Conservation (phyloP, 306 rosid genomes). For the Crotalaria pallida region DNA sequence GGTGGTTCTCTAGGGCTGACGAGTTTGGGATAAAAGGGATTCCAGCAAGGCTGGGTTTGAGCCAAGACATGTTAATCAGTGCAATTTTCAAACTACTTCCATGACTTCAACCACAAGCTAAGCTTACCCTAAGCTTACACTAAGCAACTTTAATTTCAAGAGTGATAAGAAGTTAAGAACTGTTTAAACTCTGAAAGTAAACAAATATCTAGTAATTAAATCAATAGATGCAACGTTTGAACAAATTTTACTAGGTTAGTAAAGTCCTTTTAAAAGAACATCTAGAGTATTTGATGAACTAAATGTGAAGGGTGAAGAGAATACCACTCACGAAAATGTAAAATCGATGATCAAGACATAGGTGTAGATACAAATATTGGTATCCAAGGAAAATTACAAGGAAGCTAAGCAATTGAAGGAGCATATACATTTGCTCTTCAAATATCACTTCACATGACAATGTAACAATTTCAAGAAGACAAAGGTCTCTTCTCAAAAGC, state of each 20-base stretch:
- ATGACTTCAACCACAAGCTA: no score
- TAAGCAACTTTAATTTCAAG: no score
- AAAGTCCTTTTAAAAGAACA: background rate
- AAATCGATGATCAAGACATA: constrained; percentile 35
- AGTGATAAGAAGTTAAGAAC: no score
- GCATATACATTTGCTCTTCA: constrained; percentile 42
- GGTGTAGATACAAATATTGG: constrained; percentile 55
- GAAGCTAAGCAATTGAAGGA: constrained; percentile 42
- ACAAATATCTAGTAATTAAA: background rate
- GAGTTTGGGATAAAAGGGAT: no score
- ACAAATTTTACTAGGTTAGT: background rate
- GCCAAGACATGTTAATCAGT: no score
- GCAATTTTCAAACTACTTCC: no score
- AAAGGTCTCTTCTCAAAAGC: constrained; percentile 33
- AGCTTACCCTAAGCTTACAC: no score
- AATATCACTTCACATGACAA: constrained; percentile 52
- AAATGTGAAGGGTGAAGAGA: constrained; percentile 11
- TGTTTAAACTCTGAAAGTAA: no score
- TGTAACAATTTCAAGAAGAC: constrained; percentile 47
- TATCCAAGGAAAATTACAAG: constrained; percentile 37
- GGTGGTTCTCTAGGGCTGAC: no score
- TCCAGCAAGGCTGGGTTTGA: no score
- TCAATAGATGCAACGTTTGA: background rate
- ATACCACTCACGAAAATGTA: constrained; percentile 30
- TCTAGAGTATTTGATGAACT: constrained; percentile 13